phyloP scores from a whole-genome alignment of 148 eudicot genomes.

The Polygonum maritimum region DNA sequence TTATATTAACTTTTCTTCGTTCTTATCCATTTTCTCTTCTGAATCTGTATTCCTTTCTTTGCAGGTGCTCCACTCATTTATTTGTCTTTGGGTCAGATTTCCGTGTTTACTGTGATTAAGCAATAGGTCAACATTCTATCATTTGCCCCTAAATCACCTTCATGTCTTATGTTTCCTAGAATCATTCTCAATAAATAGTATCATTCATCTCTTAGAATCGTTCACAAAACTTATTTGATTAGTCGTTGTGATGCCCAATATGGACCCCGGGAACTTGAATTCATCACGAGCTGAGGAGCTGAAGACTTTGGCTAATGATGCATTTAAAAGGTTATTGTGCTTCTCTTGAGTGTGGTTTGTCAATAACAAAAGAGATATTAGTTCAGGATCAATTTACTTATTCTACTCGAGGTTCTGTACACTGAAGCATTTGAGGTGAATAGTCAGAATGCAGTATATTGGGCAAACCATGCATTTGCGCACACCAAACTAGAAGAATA shows the following conservation, averaged over 20 bases:
- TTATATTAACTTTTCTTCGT: too few species aligned
- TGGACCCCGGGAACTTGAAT: slow-evolving; percentile 55
- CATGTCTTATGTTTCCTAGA: too few species aligned
- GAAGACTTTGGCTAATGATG: slow-evolving; percentile 80
- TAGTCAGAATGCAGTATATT: slow-evolving; percentile 73
- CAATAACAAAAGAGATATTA: background rate
- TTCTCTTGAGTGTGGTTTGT: background rate
- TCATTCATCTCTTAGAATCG: background rate
- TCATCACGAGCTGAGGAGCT: slow-evolving; percentile 62
- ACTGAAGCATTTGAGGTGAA: slow-evolving; percentile 76
- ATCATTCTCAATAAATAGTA: too few species aligned
- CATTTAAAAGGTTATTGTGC: slow-evolving; percentile 73
- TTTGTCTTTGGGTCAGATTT: too few species aligned
- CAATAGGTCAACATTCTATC: too few species aligned
- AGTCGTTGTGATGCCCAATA: slow-evolving; percentile 29
- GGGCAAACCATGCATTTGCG: slow-evolving; percentile 97
- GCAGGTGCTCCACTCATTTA: too few species aligned
- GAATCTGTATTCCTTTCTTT: too few species aligned
- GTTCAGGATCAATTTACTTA: background rate
- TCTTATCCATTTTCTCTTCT: too few species aligned
- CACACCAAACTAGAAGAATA: slow-evolving; percentile 91
- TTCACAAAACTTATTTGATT: background rate
- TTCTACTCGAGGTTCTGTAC: background rate
- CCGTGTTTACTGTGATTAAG: too few species aligned
- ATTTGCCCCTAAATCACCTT: too few species aligned